These are phyloP conservation scores for Beauveria australis DNA, from an alignment of 2,329 filamentous ascomycete species.

Conservation along the genomic window DNA sequence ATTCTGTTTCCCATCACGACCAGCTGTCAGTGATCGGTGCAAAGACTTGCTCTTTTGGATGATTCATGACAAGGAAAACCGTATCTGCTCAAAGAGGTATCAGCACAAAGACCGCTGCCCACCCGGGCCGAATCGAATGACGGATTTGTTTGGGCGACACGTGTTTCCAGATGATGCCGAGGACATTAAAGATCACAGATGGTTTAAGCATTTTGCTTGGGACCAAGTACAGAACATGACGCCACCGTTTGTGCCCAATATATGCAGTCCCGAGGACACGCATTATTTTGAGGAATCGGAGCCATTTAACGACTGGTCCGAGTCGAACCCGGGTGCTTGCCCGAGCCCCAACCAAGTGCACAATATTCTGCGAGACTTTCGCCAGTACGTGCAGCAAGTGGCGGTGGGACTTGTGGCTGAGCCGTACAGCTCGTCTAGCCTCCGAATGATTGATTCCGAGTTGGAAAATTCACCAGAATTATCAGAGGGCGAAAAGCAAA, in stretches of 20 bases:
- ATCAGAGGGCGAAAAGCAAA: slow-evolving; percentile 28
- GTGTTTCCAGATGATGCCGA: slow-evolving; percentile 79
- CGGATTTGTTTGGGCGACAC: slow-evolving; percentile 38
- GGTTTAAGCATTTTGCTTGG: slow-evolving; percentile 78
- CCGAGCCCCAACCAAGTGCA: slow-evolving; percentile 24
- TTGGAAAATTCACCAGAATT: slow-evolving; percentile 33
- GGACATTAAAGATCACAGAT: slow-evolving; percentile 83
- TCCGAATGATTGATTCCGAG: slow-evolving; percentile 41
- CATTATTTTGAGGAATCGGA: slow-evolving; percentile 87
- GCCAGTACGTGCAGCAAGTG: slow-evolving; percentile 32
- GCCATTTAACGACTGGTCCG: slow-evolving; percentile 56
- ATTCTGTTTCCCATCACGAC: slow-evolving; percentile 62
- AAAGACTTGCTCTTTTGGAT: slow-evolving; percentile 68
- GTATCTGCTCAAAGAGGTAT: slow-evolving; percentile 72
- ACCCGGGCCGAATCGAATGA: slow-evolving; percentile 15
- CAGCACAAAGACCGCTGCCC: slow-evolving; percentile 49
- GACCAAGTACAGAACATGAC: slow-evolving; percentile 58
- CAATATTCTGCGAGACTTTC: slow-evolving; percentile 29
- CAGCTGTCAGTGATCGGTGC: slow-evolving; percentile 59
- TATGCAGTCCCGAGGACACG: slow-evolving; percentile 62
- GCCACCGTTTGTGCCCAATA: slow-evolving; percentile 74
- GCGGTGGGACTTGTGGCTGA: slow-evolving; percentile 36
- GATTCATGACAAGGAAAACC: slow-evolving; percentile 64
- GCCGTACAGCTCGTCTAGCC: slow-evolving; percentile 40
- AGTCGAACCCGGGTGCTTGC: slow-evolving; percentile 31